These are phyloP conservation scores for Xylariaceae sp. DNA, from an alignment of 2,329 filamentous ascomycete genomes.

Conservation along the genomic window DNA sequence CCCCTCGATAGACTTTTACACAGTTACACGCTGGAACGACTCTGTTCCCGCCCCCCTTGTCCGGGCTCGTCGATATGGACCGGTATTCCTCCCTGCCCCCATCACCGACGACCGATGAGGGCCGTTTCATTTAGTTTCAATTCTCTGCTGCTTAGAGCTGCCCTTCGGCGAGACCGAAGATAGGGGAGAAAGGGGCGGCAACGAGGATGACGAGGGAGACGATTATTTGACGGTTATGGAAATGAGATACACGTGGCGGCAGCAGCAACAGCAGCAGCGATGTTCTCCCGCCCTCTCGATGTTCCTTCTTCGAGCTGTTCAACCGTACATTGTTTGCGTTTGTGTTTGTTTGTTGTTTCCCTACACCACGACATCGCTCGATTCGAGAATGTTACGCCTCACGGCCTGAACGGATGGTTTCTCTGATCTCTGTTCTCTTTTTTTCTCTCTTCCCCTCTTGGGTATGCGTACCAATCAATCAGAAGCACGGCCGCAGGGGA, in stretches of 20 bases:
- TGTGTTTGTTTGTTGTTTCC: no score
- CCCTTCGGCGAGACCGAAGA: neutral
- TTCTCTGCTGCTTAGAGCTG: neutral
- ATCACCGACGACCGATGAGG: neutral
- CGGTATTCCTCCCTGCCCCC: neutral
- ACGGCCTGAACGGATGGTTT: conserved; percentile 17
- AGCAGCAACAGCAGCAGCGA: neutral
- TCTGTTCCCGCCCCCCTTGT: neutral
- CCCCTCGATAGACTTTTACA: conserved; percentile 30
- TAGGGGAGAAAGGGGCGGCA: neutral
- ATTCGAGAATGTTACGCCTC: conserved; percentile 24
- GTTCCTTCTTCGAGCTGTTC: neutral
- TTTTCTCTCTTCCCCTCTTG: no score
- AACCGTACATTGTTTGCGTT: no score
- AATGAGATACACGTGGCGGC: conserved; percentile 1
- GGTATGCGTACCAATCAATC: no score
- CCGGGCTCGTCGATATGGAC: neutral
- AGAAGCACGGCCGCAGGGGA: no score
- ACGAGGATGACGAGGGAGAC: conserved; percentile 1
- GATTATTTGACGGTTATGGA: conserved; percentile 8
- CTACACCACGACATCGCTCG: conserved; percentile 9
- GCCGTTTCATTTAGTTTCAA: neutral
- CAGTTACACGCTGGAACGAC: conserved; percentile 1
- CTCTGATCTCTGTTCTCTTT: neutral
- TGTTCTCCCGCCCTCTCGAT: neutral